Conservation (phyloP, 1,284 basidiomycete genomes). For the Malassezia caprae region DNA sequence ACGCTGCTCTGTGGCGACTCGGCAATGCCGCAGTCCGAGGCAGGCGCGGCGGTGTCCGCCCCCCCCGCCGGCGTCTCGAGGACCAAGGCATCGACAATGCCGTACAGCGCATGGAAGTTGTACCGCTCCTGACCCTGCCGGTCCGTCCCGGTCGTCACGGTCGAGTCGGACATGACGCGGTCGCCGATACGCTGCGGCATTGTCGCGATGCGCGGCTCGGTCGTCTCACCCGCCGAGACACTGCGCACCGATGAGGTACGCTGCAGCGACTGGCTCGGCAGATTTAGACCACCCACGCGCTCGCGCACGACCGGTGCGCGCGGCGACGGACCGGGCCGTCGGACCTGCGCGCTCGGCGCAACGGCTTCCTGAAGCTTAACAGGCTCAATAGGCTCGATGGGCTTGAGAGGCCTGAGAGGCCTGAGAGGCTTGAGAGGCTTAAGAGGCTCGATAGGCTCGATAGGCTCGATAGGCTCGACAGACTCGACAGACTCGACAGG, state of each 20-base stretch:
- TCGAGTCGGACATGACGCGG: slow-evolving; percentile 12
- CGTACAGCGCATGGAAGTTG: slow-evolving; percentile 18
- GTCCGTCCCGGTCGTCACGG: slow-evolving; percentile 10
- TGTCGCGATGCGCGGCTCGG: neutral
- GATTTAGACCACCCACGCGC: neutral
- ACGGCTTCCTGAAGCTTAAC: neutral
- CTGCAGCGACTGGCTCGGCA: slow-evolving; percentile 12
- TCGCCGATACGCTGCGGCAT: slow-evolving; percentile 1
- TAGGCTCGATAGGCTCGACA: too few species aligned
- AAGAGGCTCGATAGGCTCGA: too few species aligned
- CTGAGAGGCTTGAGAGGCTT: neutral
- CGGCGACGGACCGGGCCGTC: neutral
- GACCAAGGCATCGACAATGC: slow-evolving; percentile 18
- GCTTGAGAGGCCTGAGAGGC: too few species aligned
- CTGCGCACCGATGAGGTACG: slow-evolving; percentile 15
- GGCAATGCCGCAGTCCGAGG: neutral
- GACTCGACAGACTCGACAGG: neutral
- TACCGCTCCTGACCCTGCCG: slow-evolving; percentile 11
- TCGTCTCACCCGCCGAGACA: slow-evolving; percentile 11
- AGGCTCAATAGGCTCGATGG: neutral
- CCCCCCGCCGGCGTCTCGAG: neutral
- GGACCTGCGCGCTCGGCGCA: neutral
- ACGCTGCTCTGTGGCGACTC: neutral
- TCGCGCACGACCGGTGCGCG: neutral
- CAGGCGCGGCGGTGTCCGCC: neutral